Conservation (phyloP, 805 yeast species). For the Blastobotrys terrestris region DNA sequence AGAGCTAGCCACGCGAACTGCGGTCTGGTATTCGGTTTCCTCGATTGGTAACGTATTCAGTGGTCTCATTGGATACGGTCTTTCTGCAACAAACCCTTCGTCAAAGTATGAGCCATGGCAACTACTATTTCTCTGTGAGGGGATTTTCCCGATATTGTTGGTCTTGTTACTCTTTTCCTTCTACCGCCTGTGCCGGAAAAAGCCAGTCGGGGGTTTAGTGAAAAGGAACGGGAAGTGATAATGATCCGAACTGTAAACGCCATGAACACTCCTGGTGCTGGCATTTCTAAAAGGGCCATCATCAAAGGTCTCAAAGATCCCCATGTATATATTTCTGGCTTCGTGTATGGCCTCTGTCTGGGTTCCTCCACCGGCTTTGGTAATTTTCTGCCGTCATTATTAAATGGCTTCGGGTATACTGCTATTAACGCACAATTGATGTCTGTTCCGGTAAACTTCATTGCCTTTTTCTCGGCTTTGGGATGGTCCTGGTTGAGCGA, state of each 20-base stretch:
- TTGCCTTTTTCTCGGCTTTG: slow-evolving; percentile 15
- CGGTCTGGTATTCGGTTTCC: slow-evolving; percentile 26
- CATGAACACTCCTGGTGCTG: too few species aligned
- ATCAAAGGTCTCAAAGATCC: slow-evolving; percentile 31
- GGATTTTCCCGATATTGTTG: too few species aligned
- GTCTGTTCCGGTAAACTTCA: slow-evolving; percentile 41
- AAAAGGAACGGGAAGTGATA: too few species aligned
- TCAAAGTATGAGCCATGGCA: too few species aligned
- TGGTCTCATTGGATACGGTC: slow-evolving; percentile 44
- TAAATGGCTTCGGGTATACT: slow-evolving; percentile 38
- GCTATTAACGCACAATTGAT: slow-evolving; percentile 39
- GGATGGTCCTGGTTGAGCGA: slow-evolving; percentile 38
- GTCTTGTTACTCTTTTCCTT: too few species aligned
- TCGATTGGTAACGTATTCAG: slow-evolving; percentile 51
- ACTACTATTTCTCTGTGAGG: too few species aligned
- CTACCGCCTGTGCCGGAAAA: too few species aligned
- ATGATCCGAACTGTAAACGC: too few species aligned
- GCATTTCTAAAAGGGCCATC: too few species aligned
- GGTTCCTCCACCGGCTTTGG: slow-evolving; percentile 24
- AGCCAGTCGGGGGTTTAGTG: too few species aligned
- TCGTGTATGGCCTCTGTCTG: slow-evolving; percentile 16
- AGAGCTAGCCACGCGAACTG: slow-evolving; percentile 27
- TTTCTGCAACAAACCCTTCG: too few species aligned
- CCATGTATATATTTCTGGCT: slow-evolving; percentile 21
- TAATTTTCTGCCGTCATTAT: slow-evolving; percentile 42